A percentile compares a stretch with the other conserved stretches of the same genome.
Evolutionary conservation across 805 yeast species (phyloP).

Genomic region (Metschnikowia noctiluminum): DNA sequence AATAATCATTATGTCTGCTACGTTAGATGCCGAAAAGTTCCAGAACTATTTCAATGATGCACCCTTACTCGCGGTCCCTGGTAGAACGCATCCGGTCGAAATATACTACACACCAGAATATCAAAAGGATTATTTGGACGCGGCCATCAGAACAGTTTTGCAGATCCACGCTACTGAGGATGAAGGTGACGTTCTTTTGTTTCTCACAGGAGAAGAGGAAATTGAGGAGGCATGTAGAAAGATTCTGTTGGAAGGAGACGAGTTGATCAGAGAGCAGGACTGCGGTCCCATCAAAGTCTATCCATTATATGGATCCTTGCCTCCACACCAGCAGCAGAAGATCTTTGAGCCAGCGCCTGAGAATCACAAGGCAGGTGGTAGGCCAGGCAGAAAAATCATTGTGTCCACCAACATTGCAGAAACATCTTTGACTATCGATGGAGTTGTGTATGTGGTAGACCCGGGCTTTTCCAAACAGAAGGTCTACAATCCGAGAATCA

Average conservation of each 20-base stretch:
- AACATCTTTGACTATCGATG: conserved; percentile 95
- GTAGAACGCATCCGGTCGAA: conserved; percentile 97
- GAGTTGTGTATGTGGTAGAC: conserved; percentile 94
- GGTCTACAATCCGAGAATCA: conserved; percentile 91
- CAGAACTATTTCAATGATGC: conserved; percentile 87
- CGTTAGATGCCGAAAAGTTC: conserved; percentile 94
- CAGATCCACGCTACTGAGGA: conserved; percentile 97
- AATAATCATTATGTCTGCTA: conserved; percentile 95
- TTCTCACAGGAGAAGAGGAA: conserved; percentile 95
- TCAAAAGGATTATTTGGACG: conserved; percentile 91
- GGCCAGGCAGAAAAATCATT: conserved; percentile 93
- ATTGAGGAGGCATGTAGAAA: conserved; percentile 96
- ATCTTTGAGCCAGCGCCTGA: conserved; percentile 89
- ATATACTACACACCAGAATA: conserved; percentile 95
- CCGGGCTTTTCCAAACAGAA: conserved; percentile 97
- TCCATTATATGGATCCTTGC: conserved; percentile 93
- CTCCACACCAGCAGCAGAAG: conserved; percentile 92
- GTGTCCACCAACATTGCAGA: conserved; percentile 95
- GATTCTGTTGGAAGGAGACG: conserved; percentile 84
- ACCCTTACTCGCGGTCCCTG: conserved; percentile 94
- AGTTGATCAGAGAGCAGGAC: conserved; percentile 78
- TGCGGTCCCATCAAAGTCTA: conserved; percentile 89
- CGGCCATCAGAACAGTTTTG: conserved; percentile 91
- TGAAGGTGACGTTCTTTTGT: conserved; percentile 83
- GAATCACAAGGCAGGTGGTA: conserved; percentile 67